A percentile compares a stretch with the other conserved stretches of the same genome.
These are phyloP conservation scores for Globisporangium viniferum DNA, from an alignment of 352 stramenopile species.

Conservation along the genomic window DNA sequence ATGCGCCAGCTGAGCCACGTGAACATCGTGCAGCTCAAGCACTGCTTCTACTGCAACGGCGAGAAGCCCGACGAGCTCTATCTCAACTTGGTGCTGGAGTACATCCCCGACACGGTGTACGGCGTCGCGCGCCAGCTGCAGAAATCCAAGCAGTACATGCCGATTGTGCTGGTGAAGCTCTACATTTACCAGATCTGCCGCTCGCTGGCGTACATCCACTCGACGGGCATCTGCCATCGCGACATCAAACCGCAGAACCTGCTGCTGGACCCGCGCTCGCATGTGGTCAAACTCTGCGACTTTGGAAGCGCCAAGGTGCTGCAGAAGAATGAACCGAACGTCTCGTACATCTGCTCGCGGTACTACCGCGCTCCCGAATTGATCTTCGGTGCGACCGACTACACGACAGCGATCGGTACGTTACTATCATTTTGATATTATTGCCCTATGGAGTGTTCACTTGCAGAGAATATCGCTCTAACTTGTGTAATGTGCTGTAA, in stretches of 20 bases:
- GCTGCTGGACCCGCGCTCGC: slow-evolving; percentile 95
- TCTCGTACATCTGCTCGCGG: slow-evolving; percentile 99
- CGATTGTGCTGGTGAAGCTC: slow-evolving; percentile 97
- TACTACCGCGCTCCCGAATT: slow-evolving; percentile 99
- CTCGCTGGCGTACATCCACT: slow-evolving; percentile 97
- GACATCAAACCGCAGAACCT: slow-evolving; percentile 99
- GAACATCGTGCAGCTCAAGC: slow-evolving; percentile 99
- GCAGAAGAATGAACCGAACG: slow-evolving; percentile 97
- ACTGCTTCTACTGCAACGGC: slow-evolving; percentile 99
- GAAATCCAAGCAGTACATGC: slow-evolving; percentile 97
- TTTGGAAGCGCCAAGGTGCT: slow-evolving; percentile 97
- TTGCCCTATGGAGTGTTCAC: neutral
- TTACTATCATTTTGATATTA: neutral
- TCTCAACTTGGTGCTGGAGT: slow-evolving; percentile 99
- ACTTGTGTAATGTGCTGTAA: neutral
- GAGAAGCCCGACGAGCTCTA: slow-evolving; percentile 96
- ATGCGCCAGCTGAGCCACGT: slow-evolving; percentile 98
- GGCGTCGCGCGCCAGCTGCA: slow-evolving; percentile 94
- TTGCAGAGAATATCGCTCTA: neutral
- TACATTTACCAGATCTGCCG: slow-evolving; percentile 99
- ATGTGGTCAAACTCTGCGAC: slow-evolving; percentile 99
- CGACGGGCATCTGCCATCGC: slow-evolving; percentile 96
- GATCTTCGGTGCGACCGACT: slow-evolving; percentile 99
- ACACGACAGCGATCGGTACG: slow-evolving; percentile 97
- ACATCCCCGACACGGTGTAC: slow-evolving; percentile 99